These are phyloP conservation scores for Sugiyamaella valdiviana DNA, from an alignment of 805 yeast species.

Conservation along the genomic window DNA sequence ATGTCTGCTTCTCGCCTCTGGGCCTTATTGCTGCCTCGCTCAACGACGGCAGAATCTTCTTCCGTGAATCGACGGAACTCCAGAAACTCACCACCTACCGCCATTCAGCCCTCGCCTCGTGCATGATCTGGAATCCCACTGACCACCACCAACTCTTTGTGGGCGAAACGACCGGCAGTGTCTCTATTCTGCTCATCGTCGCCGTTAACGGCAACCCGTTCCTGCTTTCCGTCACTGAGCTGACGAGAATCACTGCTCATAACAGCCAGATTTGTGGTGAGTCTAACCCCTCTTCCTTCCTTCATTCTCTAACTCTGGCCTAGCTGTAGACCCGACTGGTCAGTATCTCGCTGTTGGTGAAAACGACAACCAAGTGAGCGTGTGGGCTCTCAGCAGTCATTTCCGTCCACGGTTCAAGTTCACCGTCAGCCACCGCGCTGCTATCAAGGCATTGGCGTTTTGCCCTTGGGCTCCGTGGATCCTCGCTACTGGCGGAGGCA, in stretches of 20 bases:
- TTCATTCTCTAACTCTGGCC: constrained; percentile 34
- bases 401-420: constrained; percentile 41
- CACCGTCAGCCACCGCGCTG: constrained; percentile 65
- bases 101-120: neutral
- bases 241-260: neutral
- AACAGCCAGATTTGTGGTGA: constrained; percentile 5
- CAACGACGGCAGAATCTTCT: too few species aligned
- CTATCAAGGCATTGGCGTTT: constrained; percentile 82
- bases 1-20: neutral
- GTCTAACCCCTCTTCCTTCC: neutral
- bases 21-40: too few species aligned
- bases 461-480: constrained; percentile 85
- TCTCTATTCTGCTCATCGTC: neutral
- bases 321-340: constrained; percentile 50
- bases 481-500: constrained; percentile 88
- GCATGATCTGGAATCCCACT: neutral
- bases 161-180: neutral
- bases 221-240: neutral
- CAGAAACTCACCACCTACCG: neutral
- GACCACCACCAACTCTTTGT: neutral
- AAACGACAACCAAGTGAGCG: constrained; percentile 71
- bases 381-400: constrained; percentile 58
- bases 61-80: too few species aligned
- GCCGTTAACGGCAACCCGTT: neutral
- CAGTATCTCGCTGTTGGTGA: constrained; percentile 72